Percentiles rank a stretch among this genome's conserved stretches.
phyloP scores from a whole-genome alignment of 2,329 filamentous ascomycete species.

The Emergomyces orientalis region DNA sequence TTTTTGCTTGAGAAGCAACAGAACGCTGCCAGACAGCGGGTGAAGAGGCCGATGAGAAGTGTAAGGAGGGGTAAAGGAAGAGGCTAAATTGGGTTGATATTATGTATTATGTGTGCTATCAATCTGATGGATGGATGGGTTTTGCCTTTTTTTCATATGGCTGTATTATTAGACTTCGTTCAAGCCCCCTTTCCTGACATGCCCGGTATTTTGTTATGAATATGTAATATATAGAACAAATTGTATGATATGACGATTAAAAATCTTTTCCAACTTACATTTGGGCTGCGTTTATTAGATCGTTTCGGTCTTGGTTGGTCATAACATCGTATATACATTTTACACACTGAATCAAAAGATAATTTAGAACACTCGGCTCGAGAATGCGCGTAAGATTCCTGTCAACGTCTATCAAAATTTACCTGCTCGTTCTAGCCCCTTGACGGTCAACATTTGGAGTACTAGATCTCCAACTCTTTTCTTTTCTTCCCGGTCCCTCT shows the following conservation, averaged over 20 bases:
- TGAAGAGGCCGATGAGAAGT: slow-evolving; percentile 19
- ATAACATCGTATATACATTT: neutral
- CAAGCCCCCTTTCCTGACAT: neutral
- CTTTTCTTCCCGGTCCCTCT: neutral
- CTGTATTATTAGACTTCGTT: neutral
- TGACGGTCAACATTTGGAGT: neutral
- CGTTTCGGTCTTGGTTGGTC: neutral
- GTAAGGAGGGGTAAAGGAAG: neutral
- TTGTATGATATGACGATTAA: neutral
- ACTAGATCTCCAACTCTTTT: neutral
- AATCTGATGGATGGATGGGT: neutral
- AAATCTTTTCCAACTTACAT: neutral
- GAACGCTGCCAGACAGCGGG: slow-evolving; percentile 25
- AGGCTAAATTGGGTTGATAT: neutral
- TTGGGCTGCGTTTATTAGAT: neutral
- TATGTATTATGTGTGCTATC: neutral
- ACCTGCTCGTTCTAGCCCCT: neutral
- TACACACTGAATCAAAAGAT: neutral
- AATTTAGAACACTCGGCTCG: neutral
- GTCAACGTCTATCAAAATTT: neutral
- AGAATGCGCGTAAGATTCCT: neutral
- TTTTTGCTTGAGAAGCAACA: slow-evolving; percentile 16
- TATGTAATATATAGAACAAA: neutral
- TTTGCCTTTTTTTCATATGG: neutral
- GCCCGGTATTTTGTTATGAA: neutral